Base-by-base conservation (phyloP, 495 filamentous ascomycete species). In the Podospora tetraspora region DNA sequence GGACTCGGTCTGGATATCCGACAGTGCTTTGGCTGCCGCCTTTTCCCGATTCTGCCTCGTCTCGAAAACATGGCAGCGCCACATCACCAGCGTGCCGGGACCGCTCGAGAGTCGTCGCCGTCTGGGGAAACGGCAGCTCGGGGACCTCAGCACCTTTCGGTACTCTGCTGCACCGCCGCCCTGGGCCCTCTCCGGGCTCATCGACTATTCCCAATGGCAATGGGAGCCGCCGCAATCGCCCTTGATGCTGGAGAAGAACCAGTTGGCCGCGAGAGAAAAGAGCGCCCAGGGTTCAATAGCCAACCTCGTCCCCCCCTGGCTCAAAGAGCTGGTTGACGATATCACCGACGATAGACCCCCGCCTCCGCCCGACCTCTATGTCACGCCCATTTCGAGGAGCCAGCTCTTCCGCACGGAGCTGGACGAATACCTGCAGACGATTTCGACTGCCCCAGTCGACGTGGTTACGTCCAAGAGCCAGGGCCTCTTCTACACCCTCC, bases 91-190 rank as follows among this genome's bases (percentile, higher is more conserved):
- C 65, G 65, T 79, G 0, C 80, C 84, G 4, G 84, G 84, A 0
- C 84, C 84, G 23, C 77, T 86, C 69, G 85, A 87, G 73, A 79
- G 77, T 73, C 79, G 83, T 7, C 82, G 83, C 37, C 79, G 84
- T 22, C 69, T 85, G 62, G 84, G 84, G n/a, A 84, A 78, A 63
- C 77, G 85, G 64, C 79, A 79, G 27, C 82, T 87, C 78, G 78
- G 77, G 60, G 78, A 79, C 61, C 70, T 81, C n/a, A 78, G 74
- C 60, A 71, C 77, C 24, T 68, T 78, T 21, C 77, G 78, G 19
- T 69, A 75, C 11, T 72, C 79, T 32, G 72, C 77, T 8, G 70
- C 75, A 62, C 76, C 77, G 21, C 79, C 79, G 1, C 37, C 75
- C 23, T 83, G 81, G 83, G 76, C 72, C 0, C 74, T 84, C 29